Conservation (phyloP, 345 rosid genomes). For the Murraya paniculata region DNA sequence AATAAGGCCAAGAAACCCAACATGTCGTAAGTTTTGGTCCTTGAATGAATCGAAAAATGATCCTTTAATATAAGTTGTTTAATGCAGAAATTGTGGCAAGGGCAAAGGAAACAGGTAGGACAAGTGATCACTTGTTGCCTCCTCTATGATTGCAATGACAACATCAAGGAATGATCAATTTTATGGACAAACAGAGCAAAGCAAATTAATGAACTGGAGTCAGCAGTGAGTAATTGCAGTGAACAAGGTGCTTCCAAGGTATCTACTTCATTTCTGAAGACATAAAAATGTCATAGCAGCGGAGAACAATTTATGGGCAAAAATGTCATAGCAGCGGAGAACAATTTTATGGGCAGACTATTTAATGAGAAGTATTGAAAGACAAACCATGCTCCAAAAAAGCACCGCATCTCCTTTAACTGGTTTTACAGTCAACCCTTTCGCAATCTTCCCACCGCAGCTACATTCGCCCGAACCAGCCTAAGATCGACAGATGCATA, state of each 20-base stretch:
- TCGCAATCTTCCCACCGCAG: constrained; percentile 75
- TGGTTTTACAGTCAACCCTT: constrained; percentile 92
- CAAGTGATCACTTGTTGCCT: background rate
- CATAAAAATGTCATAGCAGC: background rate
- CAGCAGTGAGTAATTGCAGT: background rate
- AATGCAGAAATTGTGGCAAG: background rate
- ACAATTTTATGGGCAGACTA: background rate
- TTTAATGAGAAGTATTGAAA: background rate
- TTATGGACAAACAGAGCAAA: background rate
- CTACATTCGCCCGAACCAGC: constrained; percentile 81
- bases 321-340: background rate
- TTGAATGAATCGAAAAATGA: background rate
- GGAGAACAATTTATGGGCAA: background rate
- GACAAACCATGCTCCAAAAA: constrained; percentile 98
- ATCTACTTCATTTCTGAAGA: background rate
- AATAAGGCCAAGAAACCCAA: background rate
- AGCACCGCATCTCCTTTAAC: constrained; percentile 83
- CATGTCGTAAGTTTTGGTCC: background rate
- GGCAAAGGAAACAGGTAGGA: too few relatives aligned
- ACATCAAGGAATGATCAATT: background rate
- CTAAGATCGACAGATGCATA: constrained; percentile 35
- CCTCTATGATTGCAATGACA: background rate
- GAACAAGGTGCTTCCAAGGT: background rate
- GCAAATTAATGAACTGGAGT: background rate
- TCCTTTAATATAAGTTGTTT: background rate